phyloP scores from a whole-genome alignment of 768 basidiomycete species.

The Fistulinella prunicolor region DNA sequence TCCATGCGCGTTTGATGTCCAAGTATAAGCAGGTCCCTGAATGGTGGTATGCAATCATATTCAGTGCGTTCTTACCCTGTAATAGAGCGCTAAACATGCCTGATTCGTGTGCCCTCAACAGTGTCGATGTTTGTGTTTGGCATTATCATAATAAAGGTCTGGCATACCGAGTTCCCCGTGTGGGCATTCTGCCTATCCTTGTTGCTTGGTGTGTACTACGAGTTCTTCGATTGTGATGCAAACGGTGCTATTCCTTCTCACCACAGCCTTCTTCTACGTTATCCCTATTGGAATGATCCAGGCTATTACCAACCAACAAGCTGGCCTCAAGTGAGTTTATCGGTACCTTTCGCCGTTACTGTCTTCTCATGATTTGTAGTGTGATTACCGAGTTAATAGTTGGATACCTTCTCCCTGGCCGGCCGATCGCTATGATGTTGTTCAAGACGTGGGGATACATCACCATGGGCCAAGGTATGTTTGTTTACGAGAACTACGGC shows the following conservation, averaged over 20 bases:
- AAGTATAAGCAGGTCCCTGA: constrained; percentile 56
- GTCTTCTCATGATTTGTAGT: constrained; percentile 13
- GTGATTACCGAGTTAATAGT: constrained; percentile 74
- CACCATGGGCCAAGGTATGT: constrained; percentile 47
- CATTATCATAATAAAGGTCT: constrained; percentile 55
- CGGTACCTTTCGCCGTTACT: not conserved
- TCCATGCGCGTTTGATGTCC: constrained; percentile 60
- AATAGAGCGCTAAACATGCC: too few relatives aligned
- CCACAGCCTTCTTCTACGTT: constrained; percentile 53
- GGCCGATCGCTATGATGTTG: constrained; percentile 78
- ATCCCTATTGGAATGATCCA: constrained; percentile 77
- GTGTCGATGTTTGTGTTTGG: constrained; percentile 57
- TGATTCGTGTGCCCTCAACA: too few relatives aligned
- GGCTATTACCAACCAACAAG: constrained; percentile 77
- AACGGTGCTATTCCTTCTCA: not conserved
- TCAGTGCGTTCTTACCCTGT: constrained; percentile 24
- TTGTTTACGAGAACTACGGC: not conserved
- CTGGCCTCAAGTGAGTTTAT: constrained; percentile 46
- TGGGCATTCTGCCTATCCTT: constrained; percentile 43
- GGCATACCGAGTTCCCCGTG: constrained; percentile 48
- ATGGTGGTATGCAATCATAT: constrained; percentile 50
- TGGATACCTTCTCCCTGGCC: constrained; percentile 54
- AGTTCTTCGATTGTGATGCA: too few relatives aligned
- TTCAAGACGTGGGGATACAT: constrained; percentile 76
- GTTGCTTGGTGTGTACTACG: constrained; percentile 22